Base-by-base conservation (phyloP, 1,139 yeast genomes). In the Magnusiomyces clavatus region DNA sequence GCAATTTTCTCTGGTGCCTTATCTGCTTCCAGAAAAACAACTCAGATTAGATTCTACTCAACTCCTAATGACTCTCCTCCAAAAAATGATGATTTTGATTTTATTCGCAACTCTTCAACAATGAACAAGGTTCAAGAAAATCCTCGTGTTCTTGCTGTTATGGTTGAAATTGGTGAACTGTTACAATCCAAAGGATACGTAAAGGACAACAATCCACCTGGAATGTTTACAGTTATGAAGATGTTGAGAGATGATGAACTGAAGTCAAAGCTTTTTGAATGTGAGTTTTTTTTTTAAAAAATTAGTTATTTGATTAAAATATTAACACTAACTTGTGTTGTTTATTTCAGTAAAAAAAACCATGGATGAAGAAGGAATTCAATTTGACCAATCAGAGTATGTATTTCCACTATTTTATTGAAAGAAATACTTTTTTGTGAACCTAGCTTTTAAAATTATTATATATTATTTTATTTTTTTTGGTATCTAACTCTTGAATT, bases 291-390 rank as follows among this genome's bases (percentile, higher is more conserved):
- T 14, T 6, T 13, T 8, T 6, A 4, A 4, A 13, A n/a, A 3
- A 14, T 16, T 19, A 11, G n/a, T n/a, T 43, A 31, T 34, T n/a
- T 14, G n/a, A 38, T 14, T 44, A 38, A 29, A 43, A 4, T 43
- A 16, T 14, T 13, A 5, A 5, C 5, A n/a, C 31, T 29, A 24
- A 10, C 20, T 14, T 31, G 11, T 44, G 3, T 16, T 36, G 2
- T 19, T 31, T 13, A n/a, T 29, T 35, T 36, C 31, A 44, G 47
- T 46, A 14, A 46, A 46, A 20, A 14, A 37, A 6, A 47, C 51
- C 6, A 54, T 54, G 56, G 56, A 54, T 42, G 52, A 51, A 40
- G 46, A 51, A 42, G 56, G 56, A 31, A 54, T 54, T 41, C 40
- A 42, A 37, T 36, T 54, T 17, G 49, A 45, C n/a, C 52, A 49